A percentile compares a stretch with the other conserved stretches of the same genome.
Conservation (phyloP, 1,284 basidiomycete genomes). For the Apiotrichum akiyoshidainum region DNA sequence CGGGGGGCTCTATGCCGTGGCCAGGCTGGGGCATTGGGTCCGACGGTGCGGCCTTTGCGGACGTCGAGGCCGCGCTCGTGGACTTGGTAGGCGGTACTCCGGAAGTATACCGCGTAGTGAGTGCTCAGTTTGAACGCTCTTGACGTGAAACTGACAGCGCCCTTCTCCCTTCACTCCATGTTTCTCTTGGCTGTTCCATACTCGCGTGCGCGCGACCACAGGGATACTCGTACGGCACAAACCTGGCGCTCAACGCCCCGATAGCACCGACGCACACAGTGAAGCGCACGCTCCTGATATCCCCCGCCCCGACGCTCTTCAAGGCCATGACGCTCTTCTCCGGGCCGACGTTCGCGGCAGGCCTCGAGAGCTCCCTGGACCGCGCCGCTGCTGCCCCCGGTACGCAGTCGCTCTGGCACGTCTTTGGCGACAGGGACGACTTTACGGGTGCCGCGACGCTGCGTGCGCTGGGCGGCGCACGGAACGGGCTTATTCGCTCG, state of each 20-base stretch:
- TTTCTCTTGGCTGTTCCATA: too few species aligned
- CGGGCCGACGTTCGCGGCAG: conserved; percentile 24
- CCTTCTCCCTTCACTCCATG: too few species aligned
- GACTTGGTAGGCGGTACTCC: conserved; percentile 17
- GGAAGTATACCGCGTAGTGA: conserved; percentile 14
- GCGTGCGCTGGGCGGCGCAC: conserved; percentile 14
- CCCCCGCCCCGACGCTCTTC: conserved; percentile 39
- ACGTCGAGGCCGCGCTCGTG: conserved; percentile 27
- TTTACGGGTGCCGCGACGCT: conserved; percentile 32
- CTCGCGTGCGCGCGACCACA: conserved; percentile 5
- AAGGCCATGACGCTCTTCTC: conserved; percentile 27
- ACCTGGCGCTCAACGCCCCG: conserved; percentile 26
- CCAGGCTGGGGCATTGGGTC: conserved; percentile 26
- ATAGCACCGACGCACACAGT: conserved; percentile 2
- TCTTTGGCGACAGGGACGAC: conserved; percentile 37
- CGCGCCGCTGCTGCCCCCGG: not conserved
- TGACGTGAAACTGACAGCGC: too few species aligned
- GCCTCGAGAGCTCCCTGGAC: conserved; percentile 14
- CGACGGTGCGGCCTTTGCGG: conserved; percentile 35
- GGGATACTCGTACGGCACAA: conserved; percentile 46
- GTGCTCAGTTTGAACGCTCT: not conserved
- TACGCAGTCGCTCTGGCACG: conserved; percentile 19
- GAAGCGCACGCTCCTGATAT: conserved; percentile 32
- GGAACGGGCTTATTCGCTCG: conserved; percentile 8
- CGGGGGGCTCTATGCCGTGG: conserved; percentile 28